These are phyloP conservation scores for Hyphodiscus sp. DNA, from an alignment of 2,329 filamentous ascomycete species.

Conservation along the genomic window DNA sequence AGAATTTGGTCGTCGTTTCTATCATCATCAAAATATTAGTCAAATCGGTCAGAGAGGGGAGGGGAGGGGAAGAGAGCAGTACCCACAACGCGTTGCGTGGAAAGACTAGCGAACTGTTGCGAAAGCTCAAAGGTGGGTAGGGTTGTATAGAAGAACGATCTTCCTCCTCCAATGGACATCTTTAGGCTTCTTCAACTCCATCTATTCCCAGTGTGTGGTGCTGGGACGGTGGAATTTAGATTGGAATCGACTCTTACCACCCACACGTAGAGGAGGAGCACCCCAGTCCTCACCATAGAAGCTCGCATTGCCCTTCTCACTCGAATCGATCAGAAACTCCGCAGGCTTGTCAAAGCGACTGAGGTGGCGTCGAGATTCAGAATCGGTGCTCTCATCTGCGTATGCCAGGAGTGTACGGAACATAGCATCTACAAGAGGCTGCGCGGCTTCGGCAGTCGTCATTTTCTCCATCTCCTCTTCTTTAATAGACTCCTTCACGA, in stretches of 20 bases:
- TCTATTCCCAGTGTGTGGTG: background rate
- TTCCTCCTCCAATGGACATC: background rate
- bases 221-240: background rate
- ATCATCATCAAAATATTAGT: background rate
- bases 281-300: slow-evolving; percentile 29
- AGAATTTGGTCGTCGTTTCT: background rate
- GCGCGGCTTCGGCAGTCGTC: slow-evolving; percentile 15
- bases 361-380: slow-evolving; percentile 12
- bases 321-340: slow-evolving; percentile 22
- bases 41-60: background rate
- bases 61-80: background rate
- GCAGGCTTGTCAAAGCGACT: slow-evolving; percentile 19
- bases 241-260: background rate
- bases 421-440: slow-evolving; percentile 21
- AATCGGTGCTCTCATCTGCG: slow-evolving; percentile 12
- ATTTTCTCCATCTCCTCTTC: slow-evolving; percentile 21
- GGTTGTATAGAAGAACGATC: background rate
- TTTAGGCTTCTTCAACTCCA: background rate
- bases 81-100: background rate
- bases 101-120: background rate
- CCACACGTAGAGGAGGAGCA: background rate
- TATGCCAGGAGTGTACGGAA: slow-evolving; percentile 25
- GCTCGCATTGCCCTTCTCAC: slow-evolving; percentile 20
- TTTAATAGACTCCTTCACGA: slow-evolving; percentile 12
- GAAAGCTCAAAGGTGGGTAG: background rate